A percentile compares a stretch with the other conserved stretches of the same genome.
These are phyloP conservation scores for Colletotrichum lupini DNA, from an alignment of 2,329 filamentous ascomycete genomes.

Conservation along the genomic window DNA sequence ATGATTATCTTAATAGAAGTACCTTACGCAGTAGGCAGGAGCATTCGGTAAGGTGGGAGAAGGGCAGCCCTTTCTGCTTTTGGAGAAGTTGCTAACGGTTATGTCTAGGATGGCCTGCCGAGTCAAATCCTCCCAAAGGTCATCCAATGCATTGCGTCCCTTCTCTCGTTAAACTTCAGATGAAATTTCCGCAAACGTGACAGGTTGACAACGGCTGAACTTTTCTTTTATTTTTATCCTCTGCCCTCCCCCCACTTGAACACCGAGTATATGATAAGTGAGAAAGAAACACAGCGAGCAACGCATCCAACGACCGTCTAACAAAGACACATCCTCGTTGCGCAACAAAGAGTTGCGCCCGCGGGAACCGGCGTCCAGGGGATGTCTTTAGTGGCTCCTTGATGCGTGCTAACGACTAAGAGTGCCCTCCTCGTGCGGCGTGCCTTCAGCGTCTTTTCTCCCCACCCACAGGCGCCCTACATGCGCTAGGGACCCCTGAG, in stretches of 20 bases:
- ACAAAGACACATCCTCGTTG: conserved; percentile 6
- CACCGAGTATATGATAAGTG: not conserved
- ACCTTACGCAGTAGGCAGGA: not conserved
- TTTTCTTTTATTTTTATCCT: not conserved
- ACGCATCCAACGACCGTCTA: not conserved
- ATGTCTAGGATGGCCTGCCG: conserved; percentile 29
- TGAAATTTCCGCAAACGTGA: not conserved
- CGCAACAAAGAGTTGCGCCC: conserved; percentile 21
- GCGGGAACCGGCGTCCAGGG: conserved; percentile 23
- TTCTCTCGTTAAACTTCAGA: conserved; percentile 14
- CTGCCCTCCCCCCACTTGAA: not conserved
- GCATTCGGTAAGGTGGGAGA: not conserved
- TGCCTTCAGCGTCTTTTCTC: conserved; percentile 18
- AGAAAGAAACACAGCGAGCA: not conserved
- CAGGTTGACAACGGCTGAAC: not conserved
- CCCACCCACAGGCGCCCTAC: conserved; percentile 27
- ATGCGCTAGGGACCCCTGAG: conserved; percentile 29
- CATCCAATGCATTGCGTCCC: not conserved
- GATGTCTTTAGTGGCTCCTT: conserved; percentile 16
- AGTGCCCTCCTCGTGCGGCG: not conserved
- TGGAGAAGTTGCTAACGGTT: conserved; percentile 11
- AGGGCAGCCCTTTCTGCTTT: conserved; percentile 9
- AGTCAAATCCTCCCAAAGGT: not conserved
- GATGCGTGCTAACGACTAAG: conserved; percentile 4
- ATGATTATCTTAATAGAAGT: not conserved